These are phyloP conservation scores for Colletotrichum sp. DNA, from an alignment of 2,329 filamentous ascomycete species.

Conservation along the genomic window DNA sequence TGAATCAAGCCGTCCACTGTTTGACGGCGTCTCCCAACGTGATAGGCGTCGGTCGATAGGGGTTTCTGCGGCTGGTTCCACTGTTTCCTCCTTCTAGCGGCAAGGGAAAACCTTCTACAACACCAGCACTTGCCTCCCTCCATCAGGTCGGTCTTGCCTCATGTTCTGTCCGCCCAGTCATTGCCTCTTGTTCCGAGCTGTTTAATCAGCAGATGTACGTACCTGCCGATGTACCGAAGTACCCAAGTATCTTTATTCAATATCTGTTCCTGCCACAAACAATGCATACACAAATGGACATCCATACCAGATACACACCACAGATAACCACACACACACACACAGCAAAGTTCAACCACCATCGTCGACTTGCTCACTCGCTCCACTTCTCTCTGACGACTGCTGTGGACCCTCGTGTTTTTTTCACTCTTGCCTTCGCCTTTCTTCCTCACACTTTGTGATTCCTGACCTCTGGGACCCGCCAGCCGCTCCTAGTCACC, in stretches of 20 bases:
- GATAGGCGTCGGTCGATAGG: neutral
- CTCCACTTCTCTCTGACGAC: constrained; percentile 20
- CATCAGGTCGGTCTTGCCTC: neutral
- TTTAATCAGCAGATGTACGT: neutral
- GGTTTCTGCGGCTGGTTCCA: constrained; percentile 2
- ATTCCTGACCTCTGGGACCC: neutral
- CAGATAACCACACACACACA: neutral
- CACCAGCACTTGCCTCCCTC: neutral
- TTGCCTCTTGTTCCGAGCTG: neutral
- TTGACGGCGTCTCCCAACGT: neutral
- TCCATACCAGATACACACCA: neutral
- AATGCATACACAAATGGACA: neutral
- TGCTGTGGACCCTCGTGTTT: constrained; percentile 15
- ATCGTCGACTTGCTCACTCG: neutral
- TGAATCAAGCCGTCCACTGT: neutral
- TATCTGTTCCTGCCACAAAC: neutral
- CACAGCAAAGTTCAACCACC: neutral
- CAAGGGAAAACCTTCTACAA: neutral
- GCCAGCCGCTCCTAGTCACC: neutral
- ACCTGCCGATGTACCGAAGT: neutral
- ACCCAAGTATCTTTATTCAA: neutral
- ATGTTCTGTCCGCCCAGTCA: neutral
- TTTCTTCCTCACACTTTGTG: neutral
- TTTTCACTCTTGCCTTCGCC: neutral
- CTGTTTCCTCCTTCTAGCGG: neutral